phyloP scores from a whole-genome alignment of 192 early-diverging fungal species.

The Kickxella alabastrina region DNA sequence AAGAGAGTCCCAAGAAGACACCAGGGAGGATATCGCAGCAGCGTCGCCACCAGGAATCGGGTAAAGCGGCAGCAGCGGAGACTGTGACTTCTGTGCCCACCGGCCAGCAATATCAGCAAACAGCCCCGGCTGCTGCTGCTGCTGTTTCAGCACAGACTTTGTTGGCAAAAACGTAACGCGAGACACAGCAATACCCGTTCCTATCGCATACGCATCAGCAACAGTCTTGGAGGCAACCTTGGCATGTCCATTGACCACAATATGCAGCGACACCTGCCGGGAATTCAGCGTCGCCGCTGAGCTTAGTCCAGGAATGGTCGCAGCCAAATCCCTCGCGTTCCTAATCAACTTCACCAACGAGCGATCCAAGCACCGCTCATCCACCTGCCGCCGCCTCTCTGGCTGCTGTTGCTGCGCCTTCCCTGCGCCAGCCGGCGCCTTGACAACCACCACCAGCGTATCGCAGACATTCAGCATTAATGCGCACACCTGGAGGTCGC shows the following conservation, averaged over 20 bases:
- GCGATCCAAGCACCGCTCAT: background rate
- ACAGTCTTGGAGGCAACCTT: background rate
- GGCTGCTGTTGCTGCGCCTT: background rate
- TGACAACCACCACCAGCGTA: constrained; percentile 25
- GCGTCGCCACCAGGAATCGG: background rate
- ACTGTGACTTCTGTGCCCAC: background rate
- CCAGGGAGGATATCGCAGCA: background rate
- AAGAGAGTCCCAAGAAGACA: background rate
- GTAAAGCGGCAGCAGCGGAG: constrained; percentile 7
- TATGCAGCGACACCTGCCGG: too few species aligned
- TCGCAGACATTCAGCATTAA: constrained; percentile 34
- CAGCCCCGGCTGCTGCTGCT: background rate
- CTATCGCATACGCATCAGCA: constrained; percentile 15
- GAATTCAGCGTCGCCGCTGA: background rate
- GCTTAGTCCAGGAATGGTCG: background rate
- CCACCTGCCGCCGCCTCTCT: background rate
- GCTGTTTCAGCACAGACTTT: background rate
- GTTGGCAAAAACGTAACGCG: constrained; percentile 16
- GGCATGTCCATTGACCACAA: constrained; percentile 12
- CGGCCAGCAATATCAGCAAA: constrained; percentile 11
- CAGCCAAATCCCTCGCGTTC: background rate
- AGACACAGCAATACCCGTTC: constrained; percentile 17
- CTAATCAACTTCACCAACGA: background rate
- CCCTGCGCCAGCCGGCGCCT: constrained; percentile 2
- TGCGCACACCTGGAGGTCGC: constrained; percentile 26